A percentile compares a stretch with the other conserved stretches of the same genome.
phyloP scores from a whole-genome alignment of 495 filamentous ascomycete genomes.

The Podospora comata region DNA sequence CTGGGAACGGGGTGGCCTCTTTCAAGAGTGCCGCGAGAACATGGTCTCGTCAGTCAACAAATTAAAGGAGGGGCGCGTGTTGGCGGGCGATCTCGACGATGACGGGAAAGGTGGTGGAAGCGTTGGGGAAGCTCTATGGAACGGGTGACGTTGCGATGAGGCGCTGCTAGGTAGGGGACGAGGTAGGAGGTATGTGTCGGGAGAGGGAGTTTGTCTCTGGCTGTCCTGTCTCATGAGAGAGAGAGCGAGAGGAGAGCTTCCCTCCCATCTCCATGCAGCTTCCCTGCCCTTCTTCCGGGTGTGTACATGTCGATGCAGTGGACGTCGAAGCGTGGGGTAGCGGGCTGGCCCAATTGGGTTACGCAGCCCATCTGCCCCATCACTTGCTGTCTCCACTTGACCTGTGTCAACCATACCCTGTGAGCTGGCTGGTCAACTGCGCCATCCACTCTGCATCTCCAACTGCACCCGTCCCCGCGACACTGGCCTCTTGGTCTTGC shows the following conservation, averaged over 20 bases:
- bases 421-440: conserved; percentile 24
- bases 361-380: conserved; percentile 9
- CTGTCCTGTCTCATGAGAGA: neutral
- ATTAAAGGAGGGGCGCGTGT: conserved; percentile 11
- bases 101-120: neutral
- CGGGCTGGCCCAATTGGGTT: conserved; percentile 15
- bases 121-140: neutral
- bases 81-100: neutral
- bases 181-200: neutral
- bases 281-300: neutral
- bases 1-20: conserved; percentile 3
- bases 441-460: conserved; percentile 11
- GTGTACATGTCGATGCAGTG: conserved; percentile 4
- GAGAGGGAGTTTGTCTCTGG: neutral
- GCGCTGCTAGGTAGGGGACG: neutral
- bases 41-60: conserved; percentile 16
- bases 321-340: conserved; percentile 23
- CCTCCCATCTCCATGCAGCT: conserved; percentile 3
- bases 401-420: conserved; percentile 7
- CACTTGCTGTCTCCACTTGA: neutral
- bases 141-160: conserved; percentile 17
- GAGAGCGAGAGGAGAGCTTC: neutral
- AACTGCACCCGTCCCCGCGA: neutral
- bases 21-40: conserved; percentile 22
- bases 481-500: neutral